A percentile compares a stretch with the other conserved stretches of the same genome.
phyloP scores from a whole-genome alignment of 805 yeast genomes.

The Kuraishia cidri region DNA sequence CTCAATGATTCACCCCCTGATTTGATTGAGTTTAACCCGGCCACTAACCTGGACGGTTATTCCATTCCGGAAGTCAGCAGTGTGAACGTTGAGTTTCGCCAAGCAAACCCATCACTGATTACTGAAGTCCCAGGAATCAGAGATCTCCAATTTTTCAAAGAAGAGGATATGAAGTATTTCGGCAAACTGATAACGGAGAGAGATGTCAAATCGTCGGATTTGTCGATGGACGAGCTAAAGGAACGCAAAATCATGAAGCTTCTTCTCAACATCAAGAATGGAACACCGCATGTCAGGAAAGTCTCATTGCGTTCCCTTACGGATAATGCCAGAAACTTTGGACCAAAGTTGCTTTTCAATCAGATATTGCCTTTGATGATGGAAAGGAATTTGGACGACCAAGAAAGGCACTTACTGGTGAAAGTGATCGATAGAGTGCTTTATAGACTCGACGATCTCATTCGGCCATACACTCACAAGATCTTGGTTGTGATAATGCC shows the following conservation, averaged over 20 bases:
- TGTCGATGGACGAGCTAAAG: conserved; percentile 42
- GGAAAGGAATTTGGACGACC: conserved; percentile 64
- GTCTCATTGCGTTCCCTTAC: conserved; percentile 57
- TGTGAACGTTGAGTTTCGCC: conserved; percentile 14
- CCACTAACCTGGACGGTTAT: conserved; percentile 25
- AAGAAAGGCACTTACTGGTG: conserved; percentile 69
- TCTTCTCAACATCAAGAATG: conserved; percentile 69
- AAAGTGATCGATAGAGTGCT: conserved; percentile 67
- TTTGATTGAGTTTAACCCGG: conserved; percentile 14
- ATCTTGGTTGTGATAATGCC: conserved; percentile 74
- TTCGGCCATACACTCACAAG: conserved; percentile 67
- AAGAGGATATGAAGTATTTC: conserved; percentile 65
- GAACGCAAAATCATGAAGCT: conserved; percentile 56
- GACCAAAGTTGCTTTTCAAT: conserved; percentile 61
- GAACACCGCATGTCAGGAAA: conserved; percentile 61
- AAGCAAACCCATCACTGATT: conserved; percentile 27
- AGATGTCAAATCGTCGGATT: conserved; percentile 17
- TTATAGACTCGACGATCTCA: conserved; percentile 51
- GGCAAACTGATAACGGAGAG: conserved; percentile 39
- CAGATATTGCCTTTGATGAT: conserved; percentile 68
- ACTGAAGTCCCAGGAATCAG: conserved; percentile 55
- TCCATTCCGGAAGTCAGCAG: conserved; percentile 42
- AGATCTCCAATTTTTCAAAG: conserved; percentile 62
- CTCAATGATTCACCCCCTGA: conserved; percentile 24
- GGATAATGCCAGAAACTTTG: conserved; percentile 54